phyloP scores from a whole-genome alignment of 345 rosid genomes.

The Camelina neglecta region DNA sequence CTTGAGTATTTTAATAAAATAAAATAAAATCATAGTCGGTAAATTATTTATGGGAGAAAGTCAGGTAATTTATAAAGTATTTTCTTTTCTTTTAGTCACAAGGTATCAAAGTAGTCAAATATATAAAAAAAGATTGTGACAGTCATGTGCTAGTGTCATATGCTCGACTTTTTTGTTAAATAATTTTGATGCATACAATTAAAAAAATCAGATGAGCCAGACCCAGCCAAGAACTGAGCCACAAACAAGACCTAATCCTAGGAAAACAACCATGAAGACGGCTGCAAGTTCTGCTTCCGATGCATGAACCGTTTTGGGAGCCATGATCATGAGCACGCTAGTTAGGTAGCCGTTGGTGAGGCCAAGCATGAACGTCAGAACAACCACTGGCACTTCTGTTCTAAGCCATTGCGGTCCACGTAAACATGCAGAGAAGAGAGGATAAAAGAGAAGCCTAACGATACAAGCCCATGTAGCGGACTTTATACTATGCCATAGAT shows the following conservation, averaged over 20 bases:
- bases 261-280: slow-evolving; percentile 69
- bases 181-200: background rate
- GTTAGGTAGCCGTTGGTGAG: slow-evolving; percentile 84
- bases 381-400: slow-evolving; percentile 68
- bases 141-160: background rate
- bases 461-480: slow-evolving; percentile 71
- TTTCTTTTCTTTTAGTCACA: no score
- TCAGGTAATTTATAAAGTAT: no score
- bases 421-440: slow-evolving; percentile 70
- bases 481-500: slow-evolving; percentile 56
- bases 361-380: slow-evolving; percentile 76
- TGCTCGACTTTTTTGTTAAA: background rate
- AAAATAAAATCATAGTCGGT: background rate
- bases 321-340: slow-evolving; percentile 82
- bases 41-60: background rate
- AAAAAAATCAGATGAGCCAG: slow-evolving; percentile 58
- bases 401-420: slow-evolving; percentile 84
- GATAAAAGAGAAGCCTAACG: slow-evolving; percentile 72
- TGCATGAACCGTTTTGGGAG: slow-evolving; percentile 69
- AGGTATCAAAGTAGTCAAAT: background rate
- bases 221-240: slow-evolving; percentile 91
- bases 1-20: background rate
- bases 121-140: background rate
- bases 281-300: slow-evolving; percentile 85
- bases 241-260: slow-evolving; percentile 75